Conservation (phyloP, 495 filamentous ascomycete genomes). For the Pseudoneurospora amorphoporcata region DNA sequence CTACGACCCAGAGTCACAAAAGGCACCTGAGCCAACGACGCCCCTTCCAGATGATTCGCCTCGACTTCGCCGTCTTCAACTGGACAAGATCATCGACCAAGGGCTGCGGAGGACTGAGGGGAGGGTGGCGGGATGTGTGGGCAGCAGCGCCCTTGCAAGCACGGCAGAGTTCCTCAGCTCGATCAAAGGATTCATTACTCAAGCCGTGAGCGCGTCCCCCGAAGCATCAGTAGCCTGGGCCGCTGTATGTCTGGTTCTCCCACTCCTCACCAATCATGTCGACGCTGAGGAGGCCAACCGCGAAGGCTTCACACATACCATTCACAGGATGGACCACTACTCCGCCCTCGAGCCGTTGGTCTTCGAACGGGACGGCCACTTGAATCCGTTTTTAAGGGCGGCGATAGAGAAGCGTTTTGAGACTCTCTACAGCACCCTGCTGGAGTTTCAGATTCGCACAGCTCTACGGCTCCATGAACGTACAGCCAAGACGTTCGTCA, state of each 20-base stretch:
- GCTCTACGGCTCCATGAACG: neutral
- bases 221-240: conserved; percentile 18
- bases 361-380: neutral
- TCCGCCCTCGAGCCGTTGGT: conserved; percentile 9
- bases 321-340: conserved; percentile 16
- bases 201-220: conserved; percentile 12
- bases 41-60: neutral
- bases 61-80: neutral
- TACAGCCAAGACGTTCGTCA: neutral
- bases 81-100: conserved; percentile 2
- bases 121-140: neutral
- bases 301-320: conserved; percentile 20
- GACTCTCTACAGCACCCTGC: neutral
- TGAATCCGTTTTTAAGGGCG: neutral
- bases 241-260: conserved; percentile 17
- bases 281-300: conserved; percentile 12
- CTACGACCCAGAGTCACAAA: neutral
- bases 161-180: conserved; percentile 6
- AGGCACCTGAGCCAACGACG: neutral
- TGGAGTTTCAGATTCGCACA: neutral
- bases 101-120: conserved; percentile 9
- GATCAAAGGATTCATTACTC: conserved; percentile 11
- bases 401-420: neutral
- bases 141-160: neutral
- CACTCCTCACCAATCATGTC: conserved; percentile 16